Evolutionary conservation across 106 monocot species (phyloP).

Genomic region (Dendrobium huoshanense): DNA sequence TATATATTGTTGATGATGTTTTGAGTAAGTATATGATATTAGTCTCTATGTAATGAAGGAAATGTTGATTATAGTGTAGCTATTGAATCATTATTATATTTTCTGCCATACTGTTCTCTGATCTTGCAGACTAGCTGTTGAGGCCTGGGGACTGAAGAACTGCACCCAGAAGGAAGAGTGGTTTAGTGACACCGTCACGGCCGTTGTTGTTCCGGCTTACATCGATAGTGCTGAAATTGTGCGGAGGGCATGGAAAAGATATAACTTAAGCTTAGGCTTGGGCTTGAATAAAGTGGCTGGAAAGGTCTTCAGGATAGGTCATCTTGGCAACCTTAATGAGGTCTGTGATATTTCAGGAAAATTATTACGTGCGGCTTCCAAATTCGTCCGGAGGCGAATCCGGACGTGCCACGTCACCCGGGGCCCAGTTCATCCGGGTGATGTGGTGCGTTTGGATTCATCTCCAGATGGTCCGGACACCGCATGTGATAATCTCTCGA

Average conservation of each 20-base stretch:
- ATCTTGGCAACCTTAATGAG: conserved; percentile 87
- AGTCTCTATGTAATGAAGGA: background rate
- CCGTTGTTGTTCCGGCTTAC: conserved; percentile 68
- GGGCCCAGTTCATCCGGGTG: too few relatives aligned
- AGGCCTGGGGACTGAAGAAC: conserved; percentile 97
- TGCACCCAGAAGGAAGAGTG: conserved; percentile 91
- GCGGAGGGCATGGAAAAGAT: conserved; percentile 76
- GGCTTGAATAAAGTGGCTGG: conserved; percentile 91
- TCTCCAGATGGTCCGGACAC: too few relatives aligned
- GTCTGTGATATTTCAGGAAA: conserved; percentile 18
- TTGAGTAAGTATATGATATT: background rate
- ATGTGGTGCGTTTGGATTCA: too few relatives aligned
- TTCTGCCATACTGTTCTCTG: too few relatives aligned
- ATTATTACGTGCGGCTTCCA: too few relatives aligned
- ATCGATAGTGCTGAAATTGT: conserved; percentile 83
- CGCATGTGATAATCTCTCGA: too few relatives aligned
- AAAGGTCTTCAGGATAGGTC: conserved; percentile 91
- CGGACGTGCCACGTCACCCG: too few relatives aligned
- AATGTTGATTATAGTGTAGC: background rate
- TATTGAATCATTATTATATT: background rate
- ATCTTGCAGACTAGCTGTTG: conserved; percentile 61
- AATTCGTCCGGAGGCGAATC: too few relatives aligned
- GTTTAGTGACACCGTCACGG: conserved; percentile 85
- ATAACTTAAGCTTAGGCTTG: conserved; percentile 85
- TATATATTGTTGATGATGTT: background rate